Base-by-base conservation (phyloP, 129 eudicot genomes). In the Deinandra increscens region DNA sequence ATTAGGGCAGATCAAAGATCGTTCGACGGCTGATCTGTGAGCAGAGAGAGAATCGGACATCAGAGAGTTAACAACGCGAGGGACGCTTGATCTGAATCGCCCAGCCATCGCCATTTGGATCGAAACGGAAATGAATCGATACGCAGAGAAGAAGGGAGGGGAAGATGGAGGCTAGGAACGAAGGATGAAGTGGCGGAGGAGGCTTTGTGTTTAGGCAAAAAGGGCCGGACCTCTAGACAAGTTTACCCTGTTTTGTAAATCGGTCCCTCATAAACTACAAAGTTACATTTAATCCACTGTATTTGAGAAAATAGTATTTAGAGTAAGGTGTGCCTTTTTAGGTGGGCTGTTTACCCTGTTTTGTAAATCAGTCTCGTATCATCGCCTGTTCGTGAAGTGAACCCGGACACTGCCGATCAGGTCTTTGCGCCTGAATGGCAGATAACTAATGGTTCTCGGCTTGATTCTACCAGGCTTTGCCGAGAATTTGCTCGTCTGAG, bases 21-120 rank as follows among this genome's bases (percentile, higher is more conserved):
- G 78, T 19, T 70, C 72, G 9, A 69, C 68, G 17, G 67, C 56
- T 37, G 83, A 85, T 80, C 86, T 66, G 64, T 78, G 81, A 46
- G 74, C 13, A 7, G 79, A 67, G 37, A 66, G 14, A 5, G 86
- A 75, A 64, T 85, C 85, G 54, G 85, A 80, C 45, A 77, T 55
- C 39, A 82, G 51, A 68, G 78, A 42, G 26, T 79, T 87, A 15
- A 77, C 80, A 55, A 89, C 19, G 51, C 70, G 75, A 68, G 89
- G 89, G 34, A 86, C 72, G 17, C 60, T 72, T 33, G 92, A 85
- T 85, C 91, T 85, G 55, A 85, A 29, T 18, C 88, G 87, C 55
- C 82, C 83, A 48, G 86, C 83, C 85, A 85, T 81, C 45, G 87
- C 83, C 84, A 75, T 76, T 68, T 60, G 4, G 29, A 74, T 74